Conservation (phyloP, 352 stramenopile species). For the Globisporangium alternatum region DNA sequence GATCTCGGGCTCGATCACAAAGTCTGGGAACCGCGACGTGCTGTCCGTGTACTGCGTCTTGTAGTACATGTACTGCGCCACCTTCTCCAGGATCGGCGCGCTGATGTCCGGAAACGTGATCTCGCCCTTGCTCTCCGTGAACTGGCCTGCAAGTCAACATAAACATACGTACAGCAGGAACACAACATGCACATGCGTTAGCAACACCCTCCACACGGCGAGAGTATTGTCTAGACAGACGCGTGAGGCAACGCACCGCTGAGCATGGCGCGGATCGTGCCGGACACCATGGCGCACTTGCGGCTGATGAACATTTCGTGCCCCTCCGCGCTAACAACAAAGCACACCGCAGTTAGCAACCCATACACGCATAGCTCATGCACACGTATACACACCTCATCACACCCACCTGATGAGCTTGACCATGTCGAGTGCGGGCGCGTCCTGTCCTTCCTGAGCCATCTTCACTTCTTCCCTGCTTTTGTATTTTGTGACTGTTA, state of each 20-base stretch:
- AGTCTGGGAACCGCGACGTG: conserved; percentile 94
- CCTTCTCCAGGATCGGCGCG: conserved; percentile 95
- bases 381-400: conserved; percentile 5
- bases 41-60: conserved; percentile 96
- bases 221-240: not conserved
- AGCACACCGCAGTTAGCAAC: not conserved
- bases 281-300: conserved; percentile 92
- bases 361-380: conserved; percentile 5
- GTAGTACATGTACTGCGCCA: conserved; percentile 99
- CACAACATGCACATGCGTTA: not conserved
- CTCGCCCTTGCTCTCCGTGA: conserved; percentile 92
- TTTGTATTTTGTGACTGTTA: conserved; percentile 4
- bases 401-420: conserved; percentile 64
- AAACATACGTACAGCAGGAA: not conserved
- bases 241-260: conserved; percentile 67
- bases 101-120: conserved; percentile 98
- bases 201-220: not conserved
- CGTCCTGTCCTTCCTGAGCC: conserved; percentile 48
- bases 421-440: conserved; percentile 58
- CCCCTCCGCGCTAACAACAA: conserved; percentile 82
- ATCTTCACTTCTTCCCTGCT: conserved; percentile 24
- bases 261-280: conserved; percentile 97
- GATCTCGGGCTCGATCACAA: conserved; percentile 97
- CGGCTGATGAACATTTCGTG: conserved; percentile 95
- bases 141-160: conserved; percentile 56